Base-by-base conservation (phyloP, 805 yeast species). In the Vanderwaltozyma tropicalis region DNA sequence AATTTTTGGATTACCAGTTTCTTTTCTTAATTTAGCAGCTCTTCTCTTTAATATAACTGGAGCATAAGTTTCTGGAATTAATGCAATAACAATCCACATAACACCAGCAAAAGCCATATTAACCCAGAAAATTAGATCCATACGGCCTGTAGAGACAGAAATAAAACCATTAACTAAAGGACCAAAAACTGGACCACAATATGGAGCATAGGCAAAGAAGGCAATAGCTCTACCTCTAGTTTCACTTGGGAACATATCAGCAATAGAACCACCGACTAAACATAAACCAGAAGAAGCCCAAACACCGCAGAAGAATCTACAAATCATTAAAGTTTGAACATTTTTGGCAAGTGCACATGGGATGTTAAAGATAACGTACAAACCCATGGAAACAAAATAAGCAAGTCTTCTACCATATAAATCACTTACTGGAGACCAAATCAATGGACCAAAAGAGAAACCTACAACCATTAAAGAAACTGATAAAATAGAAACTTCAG, bases 401-500 rank as follows among this genome's bases (percentile, higher is more conserved):
- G 86, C 89, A 4, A 87, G 82, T 47, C 84, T 71, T 62, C 96
- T 73, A 34, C 96, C 96, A 49, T 78, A 75, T 51, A 79, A 78
- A 62, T 87, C 96, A 22, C 85, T 74, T 28, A 86, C 63, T 10
- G 96, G 96, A 12, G 95, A 83, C 94, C 95, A 87, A 18, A 86
- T 46, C 45, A 87, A 64, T 1, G 95, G 95, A 31, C 96, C 96
- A 21, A 85, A 69, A 18, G 88, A 71, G 54, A 87, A 86, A 6
- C 96, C 96, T 19, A 83, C 54, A 36, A 87, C 95, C 94, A 85
- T 86, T 26, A 87, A 62, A 1, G 95, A 83, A 46, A 88, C 83
- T 0, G 89, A 65, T 46, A 87, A 67, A 25, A 76, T 78, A 9
- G 95, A 75, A 16, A 86, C 96, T 57, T 83, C 95, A 2, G 65